phyloP scores from a whole-genome alignment of 2,329 filamentous ascomycete species.

The Pestalotiopsis sp. region DNA sequence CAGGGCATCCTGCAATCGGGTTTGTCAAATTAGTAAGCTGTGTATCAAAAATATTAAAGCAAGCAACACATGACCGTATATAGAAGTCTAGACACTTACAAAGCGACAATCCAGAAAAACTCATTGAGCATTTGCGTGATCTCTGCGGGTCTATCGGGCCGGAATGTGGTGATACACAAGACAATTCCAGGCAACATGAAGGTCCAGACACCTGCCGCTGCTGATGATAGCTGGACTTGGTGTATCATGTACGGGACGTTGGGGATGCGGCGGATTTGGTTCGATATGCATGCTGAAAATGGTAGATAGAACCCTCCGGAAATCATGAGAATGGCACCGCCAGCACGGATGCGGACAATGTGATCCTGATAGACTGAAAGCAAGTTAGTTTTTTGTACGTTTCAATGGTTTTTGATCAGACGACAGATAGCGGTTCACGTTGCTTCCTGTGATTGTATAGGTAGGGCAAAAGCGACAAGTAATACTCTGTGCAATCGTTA shows the following conservation, averaged over 20 bases:
- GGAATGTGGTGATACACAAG: conserved; percentile 4
- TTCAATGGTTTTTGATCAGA: neutral
- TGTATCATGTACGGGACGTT: conserved; percentile 10
- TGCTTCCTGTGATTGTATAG: neutral
- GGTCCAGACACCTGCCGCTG: conserved; percentile 4
- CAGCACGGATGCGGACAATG: conserved; percentile 8
- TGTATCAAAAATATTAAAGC: no score
- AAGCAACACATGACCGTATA: neutral
- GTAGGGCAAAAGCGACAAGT: neutral
- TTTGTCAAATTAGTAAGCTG: no score
- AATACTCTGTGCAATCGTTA: conserved; percentile 1
- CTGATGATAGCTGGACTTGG: conserved; percentile 6
- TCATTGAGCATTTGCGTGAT: conserved; percentile 6
- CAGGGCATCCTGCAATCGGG: conserved; percentile 3
- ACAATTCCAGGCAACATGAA: conserved; percentile 11
- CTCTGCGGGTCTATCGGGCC: conserved; percentile 5
- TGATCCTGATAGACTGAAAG: conserved; percentile 4
- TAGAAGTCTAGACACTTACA: neutral
- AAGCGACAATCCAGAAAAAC: conserved; percentile 9
- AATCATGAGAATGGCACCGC: conserved; percentile 8
- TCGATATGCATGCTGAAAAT: conserved; percentile 7
- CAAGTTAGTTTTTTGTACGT: neutral
- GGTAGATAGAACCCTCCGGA: conserved; percentile 7
- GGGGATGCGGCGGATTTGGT: conserved; percentile 9
- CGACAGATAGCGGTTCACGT: neutral